Evolutionary conservation across 2,329 filamentous ascomycete species (phyloP), one percentile per base, ranked within the genome.

Genomic region (Epichloe coenophiala): DNA sequence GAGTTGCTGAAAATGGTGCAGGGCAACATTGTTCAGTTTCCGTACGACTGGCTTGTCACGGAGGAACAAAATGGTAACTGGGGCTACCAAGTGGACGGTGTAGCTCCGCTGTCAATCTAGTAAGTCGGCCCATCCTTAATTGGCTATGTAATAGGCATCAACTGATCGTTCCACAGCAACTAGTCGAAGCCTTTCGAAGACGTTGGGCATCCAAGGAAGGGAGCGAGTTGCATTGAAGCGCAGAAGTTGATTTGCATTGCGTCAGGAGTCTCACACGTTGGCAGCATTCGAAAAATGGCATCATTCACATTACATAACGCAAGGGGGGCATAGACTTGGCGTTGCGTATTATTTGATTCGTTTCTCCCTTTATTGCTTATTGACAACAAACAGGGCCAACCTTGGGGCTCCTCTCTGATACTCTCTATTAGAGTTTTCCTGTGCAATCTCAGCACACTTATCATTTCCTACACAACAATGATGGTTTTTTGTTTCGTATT

Each of bases 101-200:
- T 98, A 64, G 94, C 93, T 60, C 93, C 93, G 51, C 74, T 98
- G 68, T 89, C 96, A 70, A 97, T 98, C 61, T 98, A 98, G 86
- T 88, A 75, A 83, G 85, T 77, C 13, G 36, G 23, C 12, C 33
- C 5, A 19, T 7, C 13, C 12, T 9, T 1, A 1, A 5, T 12
- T 35, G 5, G 23, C n/a, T 17, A 13, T 31, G 7, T 7, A 13
- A 15, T 4, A 5, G n/a, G 33, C n/a, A 13, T 21, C n/a, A 17
- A 27, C 43, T 47, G 23, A 47, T 15, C 15, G 4, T 23, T 40
- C 31, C 2, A 9, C 15, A 50, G 48, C 43, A 50, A 50, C 43
- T 50, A 50, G 47, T n/a, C 39, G 13, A 7, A 33, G 13, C 15
- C 27, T 15, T 19, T 35, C 21, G 31, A 45, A 33, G 5, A 23